These are phyloP conservation scores for Quercus mongolica DNA, from an alignment of 306 rosid species.

Conservation along the genomic window DNA sequence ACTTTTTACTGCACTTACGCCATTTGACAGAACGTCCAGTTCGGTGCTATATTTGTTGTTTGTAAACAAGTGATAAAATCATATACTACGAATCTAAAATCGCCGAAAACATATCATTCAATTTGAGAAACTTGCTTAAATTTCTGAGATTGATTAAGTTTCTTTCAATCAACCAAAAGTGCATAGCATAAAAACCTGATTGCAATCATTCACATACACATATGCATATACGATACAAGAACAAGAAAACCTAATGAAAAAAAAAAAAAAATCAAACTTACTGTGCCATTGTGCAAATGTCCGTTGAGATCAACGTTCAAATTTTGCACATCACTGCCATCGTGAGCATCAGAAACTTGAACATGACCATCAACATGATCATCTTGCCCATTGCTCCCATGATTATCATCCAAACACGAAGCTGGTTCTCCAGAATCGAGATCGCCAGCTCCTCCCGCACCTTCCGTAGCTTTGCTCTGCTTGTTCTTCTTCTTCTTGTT, in stretches of 20 bases:
- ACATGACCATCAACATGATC: constrained; percentile 21
- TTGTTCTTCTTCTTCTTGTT: constrained; percentile 60
- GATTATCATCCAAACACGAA: constrained; percentile 17
- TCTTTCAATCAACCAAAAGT: not conserved
- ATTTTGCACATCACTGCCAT: constrained; percentile 10
- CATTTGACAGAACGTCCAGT: not conserved
- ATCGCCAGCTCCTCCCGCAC: constrained; percentile 17
- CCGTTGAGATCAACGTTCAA: constrained; percentile 18
- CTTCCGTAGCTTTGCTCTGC: constrained; percentile 40
- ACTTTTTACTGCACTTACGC: not conserved
- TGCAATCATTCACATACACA: not conserved
- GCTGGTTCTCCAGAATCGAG: constrained; percentile 18
- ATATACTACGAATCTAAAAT: not conserved
- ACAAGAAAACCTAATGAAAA: not conserved
- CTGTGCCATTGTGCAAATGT: constrained; percentile 42
- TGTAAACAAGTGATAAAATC: not conserved
- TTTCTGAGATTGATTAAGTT: not conserved
- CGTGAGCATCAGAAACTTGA: constrained; percentile 20
- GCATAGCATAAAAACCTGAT: not conserved
- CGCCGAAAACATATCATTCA: not conserved
- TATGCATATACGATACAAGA: not conserved
- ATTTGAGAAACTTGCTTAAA: not conserved
- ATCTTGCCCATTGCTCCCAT: constrained; percentile 27
- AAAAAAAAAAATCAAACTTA: constrained; percentile 33
- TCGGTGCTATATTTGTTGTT: not conserved